Conservation (phyloP, 23 red algal genomes). For the Agarophyton chilense region DNA sequence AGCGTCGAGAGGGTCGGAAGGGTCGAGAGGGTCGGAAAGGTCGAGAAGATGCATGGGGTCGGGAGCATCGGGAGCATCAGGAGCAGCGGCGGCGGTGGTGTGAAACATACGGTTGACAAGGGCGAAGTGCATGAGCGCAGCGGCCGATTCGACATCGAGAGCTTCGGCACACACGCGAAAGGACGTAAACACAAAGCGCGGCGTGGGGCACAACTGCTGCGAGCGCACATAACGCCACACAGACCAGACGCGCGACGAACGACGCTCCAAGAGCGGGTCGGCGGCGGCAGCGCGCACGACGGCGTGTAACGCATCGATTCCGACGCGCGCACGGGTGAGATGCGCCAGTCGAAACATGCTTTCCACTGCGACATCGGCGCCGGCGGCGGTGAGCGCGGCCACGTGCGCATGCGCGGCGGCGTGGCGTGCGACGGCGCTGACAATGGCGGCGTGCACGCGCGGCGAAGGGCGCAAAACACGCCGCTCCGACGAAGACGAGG, state of each 20-base stretch:
- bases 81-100: background rate
- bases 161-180: constrained; percentile 18
- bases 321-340: background rate
- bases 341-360: background rate
- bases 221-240: background rate
- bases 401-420: background rate
- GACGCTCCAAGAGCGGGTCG: constrained; percentile 7
- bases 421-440: background rate
- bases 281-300: constrained; percentile 8
- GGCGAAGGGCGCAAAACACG: background rate
- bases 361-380: constrained; percentile 32
- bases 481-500: too few relatives aligned
- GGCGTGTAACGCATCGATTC: background rate
- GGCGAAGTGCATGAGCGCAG: constrained; percentile 34
- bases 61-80: too few relatives aligned
- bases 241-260: constrained; percentile 15
- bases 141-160: constrained; percentile 12
- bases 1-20: background rate
- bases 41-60: background rate
- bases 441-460: background rate
- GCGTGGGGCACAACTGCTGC: background rate
- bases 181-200: constrained; percentile 1
- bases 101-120: background rate
- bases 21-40: background rate
- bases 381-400: constrained; percentile 12